Evolutionary conservation across 1,284 basidiomycete genomes (phyloP).

Genomic region (Abortiporus biennis): DNA sequence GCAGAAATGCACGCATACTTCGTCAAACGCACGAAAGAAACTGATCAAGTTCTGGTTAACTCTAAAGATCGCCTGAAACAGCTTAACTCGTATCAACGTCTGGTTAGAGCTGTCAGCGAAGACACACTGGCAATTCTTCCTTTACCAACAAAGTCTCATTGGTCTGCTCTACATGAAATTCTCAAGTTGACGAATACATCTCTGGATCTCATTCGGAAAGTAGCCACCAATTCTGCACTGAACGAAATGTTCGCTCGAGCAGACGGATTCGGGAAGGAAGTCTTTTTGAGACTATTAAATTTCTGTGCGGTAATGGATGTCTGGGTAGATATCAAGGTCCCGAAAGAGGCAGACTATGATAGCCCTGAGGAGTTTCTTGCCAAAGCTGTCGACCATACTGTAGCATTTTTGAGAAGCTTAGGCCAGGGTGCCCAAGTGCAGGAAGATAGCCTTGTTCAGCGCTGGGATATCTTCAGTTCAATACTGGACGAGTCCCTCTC

Average conservation of each 20-base stretch:
- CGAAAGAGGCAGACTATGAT: constrained; percentile 28
- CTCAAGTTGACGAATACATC: constrained; percentile 46
- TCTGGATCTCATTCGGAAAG: constrained; percentile 43
- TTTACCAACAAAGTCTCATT: too few relatives aligned
- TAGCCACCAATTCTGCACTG: constrained; percentile 39
- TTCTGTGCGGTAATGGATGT: constrained; percentile 49
- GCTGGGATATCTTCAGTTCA: constrained; percentile 37
- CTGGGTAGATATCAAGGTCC: constrained; percentile 44
- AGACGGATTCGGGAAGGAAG: constrained; percentile 36
- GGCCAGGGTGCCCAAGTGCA: constrained; percentile 28
- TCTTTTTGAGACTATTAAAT: constrained; percentile 45
- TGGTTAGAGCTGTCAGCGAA: constrained; percentile 48
- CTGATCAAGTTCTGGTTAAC: too few relatives aligned
- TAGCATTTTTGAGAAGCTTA: constrained; percentile 32
- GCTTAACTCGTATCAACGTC: too few relatives aligned
- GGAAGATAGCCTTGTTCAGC: constrained; percentile 27
- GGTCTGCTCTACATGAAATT: constrained; percentile 52
- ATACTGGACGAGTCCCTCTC: constrained; percentile 36
- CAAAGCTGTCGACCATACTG: constrained; percentile 28
- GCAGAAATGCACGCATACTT: neutral
- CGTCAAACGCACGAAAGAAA: neutral
- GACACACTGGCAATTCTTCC: too few relatives aligned
- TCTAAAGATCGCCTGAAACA: too few relatives aligned
- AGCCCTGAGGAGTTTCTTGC: constrained; percentile 33
- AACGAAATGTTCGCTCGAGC: constrained; percentile 35